Evolutionary conservation across 2,329 filamentous ascomycete species (phyloP), one percentile per base, ranked within the genome.

Genomic region (Tolypocladium nubicola): DNA sequence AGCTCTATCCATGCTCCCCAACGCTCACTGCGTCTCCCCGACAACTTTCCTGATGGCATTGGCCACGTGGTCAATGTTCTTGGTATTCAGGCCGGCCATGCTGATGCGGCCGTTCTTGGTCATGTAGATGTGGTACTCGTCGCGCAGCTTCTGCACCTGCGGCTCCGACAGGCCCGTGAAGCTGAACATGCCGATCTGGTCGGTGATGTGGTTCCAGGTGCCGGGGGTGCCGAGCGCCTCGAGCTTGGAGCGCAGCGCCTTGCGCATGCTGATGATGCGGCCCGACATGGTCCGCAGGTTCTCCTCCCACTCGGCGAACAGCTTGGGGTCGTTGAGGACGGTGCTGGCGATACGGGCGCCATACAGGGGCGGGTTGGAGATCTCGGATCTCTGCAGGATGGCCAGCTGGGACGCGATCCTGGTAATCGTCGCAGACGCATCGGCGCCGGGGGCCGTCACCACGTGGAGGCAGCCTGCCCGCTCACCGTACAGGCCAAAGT

Each of bases 101-200:
- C 89, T 95, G 74, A 97, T 96, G 53, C 94, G 88, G 26, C 94
- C 94, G 69, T 99, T 99, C 83, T 97, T 97, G 63, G 93, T 97
- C 83, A 93, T 92, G 76, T 94, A 94, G 56, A 94, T 80, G 71
- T 94, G 89, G 59, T 79, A 83, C 54, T 89, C 82, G 60, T 84
- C 78, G 55, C 86, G 81, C 60, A 94, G 76, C 74, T 83, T 85
- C 64, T 81, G 65, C 9, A 93, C 89, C 70, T 94, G 89, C 61
- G 82, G 70, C 75, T 91, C 88, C 14, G 72, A 82, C 70, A 95
- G 75, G 14, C 90, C 90, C 1, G 90, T 95, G 73, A 96, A 99
- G 72, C 87, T 93, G 77, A 99, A 99, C 94, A 99, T 99, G 76
- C 94, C 94, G 70, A 99, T 99, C 81, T 99, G 94, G 67, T 95